Base-by-base conservation (phyloP, 148 eudicot genomes). In the Vaccinium myrtillus region DNA sequence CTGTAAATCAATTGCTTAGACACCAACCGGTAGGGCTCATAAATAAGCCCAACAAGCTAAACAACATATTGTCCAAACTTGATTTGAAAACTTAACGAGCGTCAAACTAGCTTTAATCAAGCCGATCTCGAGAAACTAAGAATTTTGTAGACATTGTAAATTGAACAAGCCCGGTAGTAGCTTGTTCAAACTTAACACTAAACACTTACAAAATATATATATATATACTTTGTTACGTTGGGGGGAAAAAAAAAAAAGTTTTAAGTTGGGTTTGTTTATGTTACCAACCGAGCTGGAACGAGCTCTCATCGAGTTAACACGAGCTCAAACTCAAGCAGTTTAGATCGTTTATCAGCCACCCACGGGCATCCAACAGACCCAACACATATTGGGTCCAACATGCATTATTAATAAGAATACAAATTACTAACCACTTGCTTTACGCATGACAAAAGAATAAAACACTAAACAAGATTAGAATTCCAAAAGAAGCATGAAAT, bases 341-440 rank as follows among this genome's bases (percentile, higher is more conserved):
- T 69, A 30, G 18, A 21, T 69, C 23, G 69, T 61, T 69, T 14
- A 70, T 70, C 75, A n/a, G 75, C 19, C 36, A 63, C 27, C 2
- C 13, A 63, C 70, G 13, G 0, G 30, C 70, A 43, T 43, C 46
- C 46, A 43, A 43, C 46, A 4, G 46, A 43, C 18, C 18, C 18
- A 5, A 18, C 63, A 73, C 50, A 18, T 32, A 32, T 53, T 8
- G 12, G n/a, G 27, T 80, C 25, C 14, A 19, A 80, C 46, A 55
- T 16, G 8, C 50, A 19, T 13, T 56, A 56, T 46, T 79, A 19
- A 2, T 23, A 65, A n/a, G 79, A 39, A 59, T 54, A 83, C 70
- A 49, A 85, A 69, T 70, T 54, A 83, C 70, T 16, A 85, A 69
- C 77, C 79, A 75, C 25, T 80, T 70, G 77, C 51, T 84, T 48